phyloP scores from a whole-genome alignment of 345 rosid genomes.

The Clausena lansium region DNA sequence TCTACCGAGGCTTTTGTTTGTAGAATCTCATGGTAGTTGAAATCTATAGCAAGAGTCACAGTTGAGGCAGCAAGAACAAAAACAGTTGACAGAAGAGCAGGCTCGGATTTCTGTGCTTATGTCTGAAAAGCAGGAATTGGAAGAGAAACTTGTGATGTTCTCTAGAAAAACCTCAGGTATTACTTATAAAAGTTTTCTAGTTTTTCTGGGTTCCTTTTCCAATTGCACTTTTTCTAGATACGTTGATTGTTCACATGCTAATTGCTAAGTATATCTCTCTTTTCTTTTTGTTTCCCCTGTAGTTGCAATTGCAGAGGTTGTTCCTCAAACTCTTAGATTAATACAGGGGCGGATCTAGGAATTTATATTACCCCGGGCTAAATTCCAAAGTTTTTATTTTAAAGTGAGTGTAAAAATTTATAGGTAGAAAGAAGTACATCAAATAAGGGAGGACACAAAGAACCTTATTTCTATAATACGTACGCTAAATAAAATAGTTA shows the following conservation, averaged over 20 bases:
- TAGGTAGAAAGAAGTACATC: too few species aligned
- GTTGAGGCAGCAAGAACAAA: conserved; percentile 66
- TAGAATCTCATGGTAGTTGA: conserved; percentile 31
- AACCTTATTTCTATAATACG: too few species aligned
- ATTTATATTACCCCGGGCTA: too few species aligned
- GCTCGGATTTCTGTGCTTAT: conserved; percentile 51
- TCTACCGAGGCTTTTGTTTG: conserved; percentile 2
- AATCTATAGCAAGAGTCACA: conserved; percentile 58
- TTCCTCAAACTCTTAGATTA: background rate
- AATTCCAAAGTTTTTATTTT: too few species aligned
- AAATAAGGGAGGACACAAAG: too few species aligned
- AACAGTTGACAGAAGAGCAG: conserved; percentile 58
- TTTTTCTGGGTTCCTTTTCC: background rate
- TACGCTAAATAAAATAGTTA: too few species aligned
- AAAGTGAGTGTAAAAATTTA: too few species aligned
- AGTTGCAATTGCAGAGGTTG: background rate
- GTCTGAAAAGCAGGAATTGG: conserved; percentile 77
- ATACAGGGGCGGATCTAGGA: too few species aligned
- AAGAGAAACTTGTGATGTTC: conserved; percentile 53
- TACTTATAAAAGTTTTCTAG: background rate
- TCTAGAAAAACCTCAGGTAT: conserved; percentile 56
- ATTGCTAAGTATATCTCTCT: background rate
- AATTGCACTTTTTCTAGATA: background rate
- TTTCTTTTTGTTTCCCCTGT: background rate
- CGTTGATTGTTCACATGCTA: background rate